A percentile compares a stretch with the other conserved stretches of the same genome.
Evolutionary conservation across 768 basidiomycete genomes (phyloP).

Genomic region (Lactifluus hygrophoroides): DNA sequence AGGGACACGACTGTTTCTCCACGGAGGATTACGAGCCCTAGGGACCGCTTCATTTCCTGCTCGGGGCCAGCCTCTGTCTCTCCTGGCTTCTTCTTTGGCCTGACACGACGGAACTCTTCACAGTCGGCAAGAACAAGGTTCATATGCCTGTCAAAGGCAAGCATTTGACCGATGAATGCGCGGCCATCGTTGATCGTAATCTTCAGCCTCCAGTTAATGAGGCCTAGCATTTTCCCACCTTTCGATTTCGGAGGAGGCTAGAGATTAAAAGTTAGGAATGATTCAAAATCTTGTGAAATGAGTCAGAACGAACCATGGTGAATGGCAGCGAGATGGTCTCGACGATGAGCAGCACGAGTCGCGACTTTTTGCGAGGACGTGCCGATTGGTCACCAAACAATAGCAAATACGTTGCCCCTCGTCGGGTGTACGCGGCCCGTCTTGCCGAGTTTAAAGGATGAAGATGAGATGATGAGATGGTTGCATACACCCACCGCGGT

Average conservation of each 20-base stretch:
- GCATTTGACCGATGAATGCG: constrained; percentile 93
- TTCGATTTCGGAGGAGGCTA: constrained; percentile 95
- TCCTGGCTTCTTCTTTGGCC: constrained; percentile 86
- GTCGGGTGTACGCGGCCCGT: constrained; percentile 3
- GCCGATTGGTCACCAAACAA: neutral
- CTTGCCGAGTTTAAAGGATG: neutral
- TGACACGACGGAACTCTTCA: constrained; percentile 91
- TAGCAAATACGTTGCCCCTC: neutral
- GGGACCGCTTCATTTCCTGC: constrained; percentile 92
- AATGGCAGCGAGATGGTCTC: constrained; percentile 2
- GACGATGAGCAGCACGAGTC: constrained; percentile 23
- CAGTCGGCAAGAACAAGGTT: constrained; percentile 97
- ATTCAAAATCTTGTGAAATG: neutral
- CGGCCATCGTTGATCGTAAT: constrained; percentile 97
- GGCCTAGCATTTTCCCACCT: constrained; percentile 95
- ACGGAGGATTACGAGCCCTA: constrained; percentile 94
- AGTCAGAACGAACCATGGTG: constrained; percentile 20
- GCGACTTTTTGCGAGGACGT: neutral
- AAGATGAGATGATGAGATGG: too few species aligned
- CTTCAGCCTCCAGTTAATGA: constrained; percentile 97
- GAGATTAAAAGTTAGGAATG: neutral
- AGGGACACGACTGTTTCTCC: constrained; percentile 96
- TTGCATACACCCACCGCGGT: too few species aligned
- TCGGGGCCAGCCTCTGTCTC: constrained; percentile 61
- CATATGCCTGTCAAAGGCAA: constrained; percentile 99